These are phyloP conservation scores for Microdochium trichocladiopsis DNA, from an alignment of 2,329 filamentous ascomycete species.

Conservation along the genomic window DNA sequence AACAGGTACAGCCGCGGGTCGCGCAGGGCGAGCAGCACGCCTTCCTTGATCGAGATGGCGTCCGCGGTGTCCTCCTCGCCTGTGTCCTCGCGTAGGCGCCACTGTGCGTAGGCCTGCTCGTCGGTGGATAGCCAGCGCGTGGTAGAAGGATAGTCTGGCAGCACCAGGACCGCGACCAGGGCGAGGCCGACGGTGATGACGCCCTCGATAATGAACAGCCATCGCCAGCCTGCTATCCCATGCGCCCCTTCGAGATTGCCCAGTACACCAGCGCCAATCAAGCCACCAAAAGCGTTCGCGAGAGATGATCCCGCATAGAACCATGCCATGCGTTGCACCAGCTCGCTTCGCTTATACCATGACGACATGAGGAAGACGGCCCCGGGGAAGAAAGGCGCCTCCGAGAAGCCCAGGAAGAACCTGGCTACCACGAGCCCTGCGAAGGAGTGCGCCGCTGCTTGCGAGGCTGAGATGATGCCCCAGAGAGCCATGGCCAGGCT, in stretches of 20 bases:
- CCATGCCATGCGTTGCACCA: conserved; percentile 36
- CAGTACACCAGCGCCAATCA: conserved; percentile 41
- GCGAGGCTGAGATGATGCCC: conserved; percentile 34
- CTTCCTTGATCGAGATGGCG: conserved; percentile 30
- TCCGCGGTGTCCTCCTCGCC: conserved; percentile 34
- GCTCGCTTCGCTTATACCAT: conserved; percentile 35
- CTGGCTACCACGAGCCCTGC: conserved; percentile 33
- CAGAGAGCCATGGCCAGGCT: conserved; percentile 35
- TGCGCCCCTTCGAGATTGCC: conserved; percentile 28
- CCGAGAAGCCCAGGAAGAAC: conserved; percentile 39
- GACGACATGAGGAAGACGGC: conserved; percentile 38
- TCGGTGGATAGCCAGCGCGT: conserved; percentile 43
- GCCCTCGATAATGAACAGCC: conserved; percentile 32
- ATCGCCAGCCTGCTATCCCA: conserved; percentile 29
- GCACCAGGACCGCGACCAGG: conserved; percentile 16
- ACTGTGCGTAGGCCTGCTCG: conserved; percentile 45
- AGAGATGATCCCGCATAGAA: conserved; percentile 39
- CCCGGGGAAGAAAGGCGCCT: conserved; percentile 44
- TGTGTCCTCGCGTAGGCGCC: conserved; percentile 40
- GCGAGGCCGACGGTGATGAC: conserved; percentile 29
- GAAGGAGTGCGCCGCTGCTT: conserved; percentile 36
- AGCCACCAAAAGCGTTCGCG: conserved; percentile 42
- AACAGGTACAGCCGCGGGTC: conserved; percentile 47
- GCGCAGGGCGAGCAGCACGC: conserved; percentile 37
- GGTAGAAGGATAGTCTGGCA: conserved; percentile 45